Base-by-base conservation (phyloP, 768 basidiomycete genomes). In the Kwoniella heveanensis region DNA sequence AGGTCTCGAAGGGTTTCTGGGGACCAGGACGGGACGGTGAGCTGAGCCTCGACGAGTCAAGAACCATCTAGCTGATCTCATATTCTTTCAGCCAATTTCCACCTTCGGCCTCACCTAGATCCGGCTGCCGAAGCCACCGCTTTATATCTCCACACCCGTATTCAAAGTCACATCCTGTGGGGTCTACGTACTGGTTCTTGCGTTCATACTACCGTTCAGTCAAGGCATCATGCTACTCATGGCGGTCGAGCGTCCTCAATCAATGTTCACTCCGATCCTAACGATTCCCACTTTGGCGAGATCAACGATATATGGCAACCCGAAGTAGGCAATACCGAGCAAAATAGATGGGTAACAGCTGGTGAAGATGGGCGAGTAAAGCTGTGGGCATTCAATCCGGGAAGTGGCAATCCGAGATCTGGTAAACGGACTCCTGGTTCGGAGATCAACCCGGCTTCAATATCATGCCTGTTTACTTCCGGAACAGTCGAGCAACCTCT, bases 291-390 rank as follows among this genome's bases (percentile, higher is more conserved):
- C 48, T 57, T 65, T 1, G 74, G 71, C 13, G 59, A 54, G 22
- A 60, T 78, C 4, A 32, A 37, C 10, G 66, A 68, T 32, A 62
- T 78, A 3, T 78, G 67, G 68, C 69, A 66, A 56, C 70, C 68
- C 15, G 62, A 67, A 15, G 50, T 13, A 1, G 48, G 46, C 0
- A 37, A 47, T 10, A 15, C 36, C 6, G 66, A 65, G 17, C 36
- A 29, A 12, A 10, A 59, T 5, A 24, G 62, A 54, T 76, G 69
- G 56, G 69, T 76, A 10, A 69, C 75, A 2, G 75, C 62, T 13
- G 75, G 77, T 7, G 63, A 66, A 47, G 77, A 79, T 52, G 77
- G 77, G 10, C 48, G 57, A 19, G 63, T 76, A 56, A 78, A 78
- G 53, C 51, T 71, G 29, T 78, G 77, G 77, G n/a, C 64, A 29